A percentile compares a stretch with the other conserved stretches of the same genome.
Evolutionary conservation across 1,139 yeast genomes (phyloP).

Genomic region (Kluyveromyces sp.): DNA sequence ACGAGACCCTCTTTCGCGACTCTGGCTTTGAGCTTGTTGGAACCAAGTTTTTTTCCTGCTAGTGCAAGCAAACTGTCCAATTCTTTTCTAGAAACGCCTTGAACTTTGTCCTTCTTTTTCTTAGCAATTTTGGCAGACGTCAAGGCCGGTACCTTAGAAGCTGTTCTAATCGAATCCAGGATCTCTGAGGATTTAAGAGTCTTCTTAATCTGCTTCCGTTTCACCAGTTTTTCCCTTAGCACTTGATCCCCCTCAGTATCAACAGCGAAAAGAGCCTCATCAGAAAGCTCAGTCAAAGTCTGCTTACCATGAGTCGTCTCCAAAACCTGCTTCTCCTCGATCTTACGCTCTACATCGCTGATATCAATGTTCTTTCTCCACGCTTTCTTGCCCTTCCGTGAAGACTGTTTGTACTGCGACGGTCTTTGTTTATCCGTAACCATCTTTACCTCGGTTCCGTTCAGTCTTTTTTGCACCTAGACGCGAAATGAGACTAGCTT

Average conservation of each 20-base stretch:
- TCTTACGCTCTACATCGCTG: constrained; percentile 62
- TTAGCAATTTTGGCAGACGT: constrained; percentile 35
- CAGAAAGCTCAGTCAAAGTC: constrained; percentile 34
- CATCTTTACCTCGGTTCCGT: constrained; percentile 15
- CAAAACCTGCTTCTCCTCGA: constrained; percentile 64
- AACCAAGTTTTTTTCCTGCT: constrained; percentile 67
- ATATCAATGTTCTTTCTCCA: constrained; percentile 95
- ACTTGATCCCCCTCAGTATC: constrained; percentile 61
- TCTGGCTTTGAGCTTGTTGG: constrained; percentile 44
- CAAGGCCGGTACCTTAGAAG: constrained; percentile 74
- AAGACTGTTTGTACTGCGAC: constrained; percentile 49
- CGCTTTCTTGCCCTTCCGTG: constrained; percentile 88
- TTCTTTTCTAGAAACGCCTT: constrained; percentile 65
- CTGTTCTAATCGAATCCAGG: constrained; percentile 43
- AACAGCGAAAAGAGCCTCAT: constrained; percentile 55
- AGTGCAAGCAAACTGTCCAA: constrained; percentile 63
- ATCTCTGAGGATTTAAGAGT: constrained; percentile 68
- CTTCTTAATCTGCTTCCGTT: constrained; percentile 39
- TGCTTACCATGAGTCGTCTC: constrained; percentile 58
- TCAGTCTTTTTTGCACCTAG: too few relatives aligned
- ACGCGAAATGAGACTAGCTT: too few relatives aligned
- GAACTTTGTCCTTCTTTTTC: constrained; percentile 40
- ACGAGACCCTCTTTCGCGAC: constrained; percentile 58
- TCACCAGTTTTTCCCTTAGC: constrained; percentile 36
- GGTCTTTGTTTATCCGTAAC: constrained; percentile 33